Conservation (phyloP, 192 early-diverging fungal genomes). For the Coemansia sp. region DNA sequence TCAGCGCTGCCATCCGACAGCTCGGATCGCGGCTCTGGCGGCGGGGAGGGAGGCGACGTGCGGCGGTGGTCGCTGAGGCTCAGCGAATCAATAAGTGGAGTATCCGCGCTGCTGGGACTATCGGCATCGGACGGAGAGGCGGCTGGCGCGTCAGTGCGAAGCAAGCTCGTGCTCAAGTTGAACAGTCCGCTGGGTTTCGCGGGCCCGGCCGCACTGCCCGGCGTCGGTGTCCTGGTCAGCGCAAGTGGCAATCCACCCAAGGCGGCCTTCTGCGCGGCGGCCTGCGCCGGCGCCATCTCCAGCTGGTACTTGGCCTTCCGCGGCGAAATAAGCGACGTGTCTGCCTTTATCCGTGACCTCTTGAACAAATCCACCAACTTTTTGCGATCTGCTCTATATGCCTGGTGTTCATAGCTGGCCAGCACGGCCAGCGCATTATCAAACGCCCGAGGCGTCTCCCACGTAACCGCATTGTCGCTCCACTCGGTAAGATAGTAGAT, state of each 20-base stretch:
- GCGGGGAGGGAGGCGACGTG: too few relatives aligned
- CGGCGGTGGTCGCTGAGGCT: too few relatives aligned
- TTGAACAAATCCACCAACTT: conserved; percentile 4
- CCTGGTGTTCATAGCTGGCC: conserved; percentile 2
- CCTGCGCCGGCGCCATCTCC: background rate
- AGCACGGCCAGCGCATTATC: conserved; percentile 1
- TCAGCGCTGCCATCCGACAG: too few relatives aligned
- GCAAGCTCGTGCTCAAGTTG: conserved; percentile 11
- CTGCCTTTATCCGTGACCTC: background rate
- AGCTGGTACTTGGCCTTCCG: conserved; percentile 9
- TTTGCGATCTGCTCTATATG: conserved; percentile 4
- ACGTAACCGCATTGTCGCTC: conserved; percentile 15
- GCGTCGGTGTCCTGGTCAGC: background rate
- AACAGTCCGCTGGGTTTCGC: background rate
- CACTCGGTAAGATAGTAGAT: conserved; percentile 23
- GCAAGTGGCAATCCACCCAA: background rate
- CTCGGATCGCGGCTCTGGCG: too few relatives aligned
- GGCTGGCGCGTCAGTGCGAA: background rate
- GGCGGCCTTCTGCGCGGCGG: background rate
- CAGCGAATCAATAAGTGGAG: too few relatives aligned
- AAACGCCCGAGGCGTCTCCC: conserved; percentile 14
- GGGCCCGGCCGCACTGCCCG: background rate
- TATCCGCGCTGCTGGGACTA: too few relatives aligned
- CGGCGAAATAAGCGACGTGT: conserved; percentile 6
- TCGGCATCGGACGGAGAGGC: too few relatives aligned